Evolutionary conservation across 2,329 filamentous ascomycete genomes (phyloP).

Genomic region (Phyllosticta paracitricarpa): DNA sequence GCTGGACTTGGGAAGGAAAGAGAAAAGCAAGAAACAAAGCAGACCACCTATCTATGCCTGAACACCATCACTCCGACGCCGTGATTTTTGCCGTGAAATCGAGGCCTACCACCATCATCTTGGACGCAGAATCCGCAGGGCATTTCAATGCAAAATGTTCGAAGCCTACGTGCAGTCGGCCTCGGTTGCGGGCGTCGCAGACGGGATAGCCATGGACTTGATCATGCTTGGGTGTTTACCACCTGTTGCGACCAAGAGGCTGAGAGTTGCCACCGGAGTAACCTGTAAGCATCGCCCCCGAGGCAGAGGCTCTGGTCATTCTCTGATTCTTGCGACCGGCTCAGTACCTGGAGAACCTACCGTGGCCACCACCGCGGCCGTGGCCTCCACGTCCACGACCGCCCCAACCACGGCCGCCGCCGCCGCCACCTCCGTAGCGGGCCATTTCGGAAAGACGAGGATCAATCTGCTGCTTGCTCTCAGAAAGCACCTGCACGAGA

Average conservation of each 20-base stretch:
- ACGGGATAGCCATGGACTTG: background rate
- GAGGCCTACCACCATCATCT: background rate
- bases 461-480: slow-evolving; percentile 97
- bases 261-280: slow-evolving; percentile 26
- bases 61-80: slow-evolving; percentile 10
- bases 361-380: slow-evolving; percentile 43
- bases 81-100: slow-evolving; percentile 2
- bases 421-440: slow-evolving; percentile 78
- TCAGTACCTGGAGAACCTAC: slow-evolving; percentile 19
- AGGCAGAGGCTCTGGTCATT: background rate
- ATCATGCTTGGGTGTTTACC: slow-evolving; percentile 20
- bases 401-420: slow-evolving; percentile 58
- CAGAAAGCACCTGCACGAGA: slow-evolving; percentile 80
- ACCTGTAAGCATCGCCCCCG: background rate
- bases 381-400: slow-evolving; percentile 59
- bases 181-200: background rate
- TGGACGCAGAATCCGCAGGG: background rate
- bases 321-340: background rate
- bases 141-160: background rate
- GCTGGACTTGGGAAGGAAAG: background rate
- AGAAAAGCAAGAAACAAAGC: background rate
- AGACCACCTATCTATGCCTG: slow-evolving; percentile 1
- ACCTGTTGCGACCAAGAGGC: slow-evolving; percentile 31
- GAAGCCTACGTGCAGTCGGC: background rate
- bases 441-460: slow-evolving; percentile 93